Evolutionary conservation across 202 grass and related monocot species (phyloP).

Genomic region (Musa balbisiana): DNA sequence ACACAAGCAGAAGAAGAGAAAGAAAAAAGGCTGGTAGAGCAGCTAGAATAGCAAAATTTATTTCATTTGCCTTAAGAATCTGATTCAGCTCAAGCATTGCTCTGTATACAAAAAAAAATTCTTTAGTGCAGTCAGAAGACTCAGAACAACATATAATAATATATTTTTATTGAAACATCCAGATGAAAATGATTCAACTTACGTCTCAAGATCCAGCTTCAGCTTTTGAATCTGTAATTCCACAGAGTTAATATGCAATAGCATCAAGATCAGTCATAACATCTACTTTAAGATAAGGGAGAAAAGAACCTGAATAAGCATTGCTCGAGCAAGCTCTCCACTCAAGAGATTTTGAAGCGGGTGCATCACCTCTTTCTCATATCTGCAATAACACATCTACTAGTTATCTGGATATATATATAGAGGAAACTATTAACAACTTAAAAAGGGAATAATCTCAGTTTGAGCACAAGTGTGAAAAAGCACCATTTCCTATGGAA

Average conservation of each 20-base stretch:
- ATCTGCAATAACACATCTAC: slow-evolving; percentile 42
- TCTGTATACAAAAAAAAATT: slow-evolving; percentile 30
- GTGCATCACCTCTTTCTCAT: slow-evolving; percentile 77
- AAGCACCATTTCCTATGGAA: not conserved
- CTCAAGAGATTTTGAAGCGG: slow-evolving; percentile 62
- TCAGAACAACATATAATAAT: not conserved
- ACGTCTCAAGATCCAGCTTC: slow-evolving; percentile 89
- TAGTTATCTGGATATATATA: not conserved
- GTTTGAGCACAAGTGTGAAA: not conserved
- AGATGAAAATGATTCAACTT: slow-evolving; percentile 30
- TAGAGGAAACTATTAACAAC: not conserved
- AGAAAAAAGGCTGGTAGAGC: slow-evolving; percentile 86
- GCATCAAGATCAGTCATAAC: not conserved
- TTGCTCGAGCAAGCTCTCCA: slow-evolving; percentile 80
- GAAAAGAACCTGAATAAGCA: slow-evolving; percentile 89
- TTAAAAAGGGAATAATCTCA: slow-evolving; percentile 1
- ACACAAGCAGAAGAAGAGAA: slow-evolving; percentile 52
- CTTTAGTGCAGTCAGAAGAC: not conserved
- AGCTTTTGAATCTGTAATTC: slow-evolving; percentile 92
- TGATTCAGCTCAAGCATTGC: slow-evolving; percentile 93
- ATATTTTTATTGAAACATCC: slow-evolving; percentile 14
- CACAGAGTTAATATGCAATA: slow-evolving; percentile 30
- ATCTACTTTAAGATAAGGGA: not conserved
- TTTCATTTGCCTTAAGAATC: slow-evolving; percentile 93
- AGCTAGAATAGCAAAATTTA: slow-evolving; percentile 96